phyloP scores from a whole-genome alignment of 257 asterid species.

The Echium plantagineum region DNA sequence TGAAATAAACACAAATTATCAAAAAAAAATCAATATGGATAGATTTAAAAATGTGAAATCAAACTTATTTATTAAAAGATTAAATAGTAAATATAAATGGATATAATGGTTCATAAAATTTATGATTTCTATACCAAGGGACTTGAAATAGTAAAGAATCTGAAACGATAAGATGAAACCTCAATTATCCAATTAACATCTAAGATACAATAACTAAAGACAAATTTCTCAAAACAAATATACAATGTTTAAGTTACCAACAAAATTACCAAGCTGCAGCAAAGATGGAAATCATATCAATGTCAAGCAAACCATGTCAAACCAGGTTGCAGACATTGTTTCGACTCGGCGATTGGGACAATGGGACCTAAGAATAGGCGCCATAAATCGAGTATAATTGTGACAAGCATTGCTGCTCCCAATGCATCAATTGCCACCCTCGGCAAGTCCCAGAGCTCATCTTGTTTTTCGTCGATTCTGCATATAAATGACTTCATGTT shows the following conservation, averaged over 20 bases:
- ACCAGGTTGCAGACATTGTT: constrained; percentile 19
- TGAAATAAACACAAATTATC: no score
- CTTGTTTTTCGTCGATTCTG: constrained; percentile 77
- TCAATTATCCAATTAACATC: no score
- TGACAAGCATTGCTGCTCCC: constrained; percentile 94
- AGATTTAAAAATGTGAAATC: no score
- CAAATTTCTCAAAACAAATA: no score
- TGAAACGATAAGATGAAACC: no score
- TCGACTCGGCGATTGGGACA: constrained; percentile 41
- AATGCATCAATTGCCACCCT: constrained; percentile 83
- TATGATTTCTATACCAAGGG: no score
- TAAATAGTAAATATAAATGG: no score
- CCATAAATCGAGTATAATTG: constrained; percentile 87
- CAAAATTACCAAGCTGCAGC: background rate
- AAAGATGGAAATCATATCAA: background rate
- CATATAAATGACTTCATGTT: constrained; percentile 1
- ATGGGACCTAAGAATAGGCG: constrained; percentile 84
- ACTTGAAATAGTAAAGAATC: no score
- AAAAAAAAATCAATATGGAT: no score
- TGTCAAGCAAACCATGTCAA: background rate
- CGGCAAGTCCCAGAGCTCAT: constrained; percentile 60
- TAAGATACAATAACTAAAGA: no score
- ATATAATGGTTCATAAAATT: no score
- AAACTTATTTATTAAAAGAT: no score
- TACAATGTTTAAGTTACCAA: background rate